Conservation (phyloP, 2,329 filamentous ascomycete species). For the Curvularia spicifera region DNA sequence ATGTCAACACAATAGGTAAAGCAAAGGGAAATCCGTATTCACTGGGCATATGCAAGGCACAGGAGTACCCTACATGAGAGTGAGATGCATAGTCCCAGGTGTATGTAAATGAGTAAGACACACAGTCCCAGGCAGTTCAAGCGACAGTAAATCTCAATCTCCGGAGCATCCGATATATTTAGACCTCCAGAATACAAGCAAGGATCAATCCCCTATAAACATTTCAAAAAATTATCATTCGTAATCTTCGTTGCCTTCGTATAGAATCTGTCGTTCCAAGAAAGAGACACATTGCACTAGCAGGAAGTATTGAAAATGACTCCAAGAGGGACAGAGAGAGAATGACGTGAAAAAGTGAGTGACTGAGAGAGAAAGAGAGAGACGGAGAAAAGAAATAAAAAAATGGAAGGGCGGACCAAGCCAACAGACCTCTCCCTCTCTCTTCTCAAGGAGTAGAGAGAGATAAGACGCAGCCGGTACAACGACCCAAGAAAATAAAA, state of each 20-base stretch:
- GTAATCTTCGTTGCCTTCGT: conserved; percentile 1
- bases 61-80: neutral
- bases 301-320: neutral
- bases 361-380: neutral
- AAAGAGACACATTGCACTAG: neutral
- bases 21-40: neutral
- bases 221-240: neutral
- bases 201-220: neutral
- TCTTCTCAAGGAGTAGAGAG: neutral
- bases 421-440: neutral
- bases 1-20: too few species aligned
- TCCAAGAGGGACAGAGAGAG: neutral
- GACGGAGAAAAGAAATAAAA: neutral
- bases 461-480: neutral
- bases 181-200: neutral
- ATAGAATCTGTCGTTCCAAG: conserved; percentile 1
- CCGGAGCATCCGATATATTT: neutral
- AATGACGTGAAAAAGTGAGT: neutral
- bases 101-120: too few species aligned
- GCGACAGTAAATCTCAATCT: too few species aligned
- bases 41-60: neutral
- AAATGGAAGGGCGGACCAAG: neutral
- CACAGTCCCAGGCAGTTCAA: too few species aligned
- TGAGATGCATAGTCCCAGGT: too few species aligned
- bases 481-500: neutral